Conservation (phyloP, 352 stramenopile species). For the Porosira glacialis region DNA sequence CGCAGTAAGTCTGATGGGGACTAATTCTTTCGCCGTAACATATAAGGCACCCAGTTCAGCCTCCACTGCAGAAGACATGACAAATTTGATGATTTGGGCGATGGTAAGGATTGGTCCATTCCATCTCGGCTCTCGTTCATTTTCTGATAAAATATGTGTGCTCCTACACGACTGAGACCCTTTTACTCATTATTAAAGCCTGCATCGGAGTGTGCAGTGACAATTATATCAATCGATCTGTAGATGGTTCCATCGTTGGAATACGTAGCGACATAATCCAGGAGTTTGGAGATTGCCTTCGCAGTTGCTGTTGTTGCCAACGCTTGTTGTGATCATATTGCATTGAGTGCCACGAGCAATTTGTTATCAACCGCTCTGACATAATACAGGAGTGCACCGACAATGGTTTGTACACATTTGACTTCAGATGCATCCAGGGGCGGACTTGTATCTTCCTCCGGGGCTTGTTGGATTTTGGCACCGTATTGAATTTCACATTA, state of each 20-base stretch:
- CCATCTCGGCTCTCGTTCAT: not conserved
- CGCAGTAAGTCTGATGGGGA: not conserved
- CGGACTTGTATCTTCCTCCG: not conserved
- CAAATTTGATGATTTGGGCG: not conserved
- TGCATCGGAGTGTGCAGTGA: conserved; percentile 29
- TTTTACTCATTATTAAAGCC: conserved; percentile 31
- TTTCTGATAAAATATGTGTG: conserved; percentile 32
- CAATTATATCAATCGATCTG: conserved; percentile 32
- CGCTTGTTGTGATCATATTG: conserved; percentile 21
- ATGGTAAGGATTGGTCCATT: not conserved
- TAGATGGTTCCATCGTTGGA: conserved; percentile 35
- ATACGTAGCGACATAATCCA: conserved; percentile 53
- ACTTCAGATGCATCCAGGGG: not conserved
- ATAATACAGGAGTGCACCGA: conserved; percentile 37
- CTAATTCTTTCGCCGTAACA: not conserved
- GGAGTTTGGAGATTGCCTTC: conserved; percentile 14
- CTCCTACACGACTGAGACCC: conserved; percentile 15
- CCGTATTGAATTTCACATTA: conserved; percentile 8
- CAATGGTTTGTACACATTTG: conserved; percentile 30
- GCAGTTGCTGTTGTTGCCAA: conserved; percentile 17
- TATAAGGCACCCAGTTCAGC: not conserved
- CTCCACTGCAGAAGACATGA: not conserved
- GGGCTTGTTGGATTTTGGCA: conserved; percentile 5
- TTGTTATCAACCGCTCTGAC: conserved; percentile 28
- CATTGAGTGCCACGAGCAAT: conserved; percentile 25